Base-by-base conservation (phyloP, 805 yeast genomes). In the Schwanniomyces yamadae region DNA sequence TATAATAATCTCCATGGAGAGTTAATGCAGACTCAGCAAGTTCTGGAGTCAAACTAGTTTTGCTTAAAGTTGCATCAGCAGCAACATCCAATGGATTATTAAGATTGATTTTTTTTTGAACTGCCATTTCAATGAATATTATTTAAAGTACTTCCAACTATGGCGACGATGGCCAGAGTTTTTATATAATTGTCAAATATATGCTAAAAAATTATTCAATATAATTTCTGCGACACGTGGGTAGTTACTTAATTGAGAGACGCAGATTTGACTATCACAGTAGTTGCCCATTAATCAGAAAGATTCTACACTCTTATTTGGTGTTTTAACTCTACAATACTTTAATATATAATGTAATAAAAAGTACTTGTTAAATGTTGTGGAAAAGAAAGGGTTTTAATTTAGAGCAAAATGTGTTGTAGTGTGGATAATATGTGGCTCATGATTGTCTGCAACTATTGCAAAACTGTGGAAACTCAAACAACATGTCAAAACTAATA, bases 1-100 rank as follows among this genome's bases (percentile, higher is more conserved):
- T 52, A 37, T 76, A 61, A 45, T 70, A 77, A 54, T 84, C 93
- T 39, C 84, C 78, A 20, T 82, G 77, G 40, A 84, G 58, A 39
- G 77, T 79, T 36, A 81, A 51, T 1, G 82, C 76, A 8, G 84
- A 84, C 28, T 76, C 74, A 1, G 82, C 67, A 26, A 69, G 66
- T 20, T 73, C 77, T 1, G 90, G 90, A 5, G 63, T 65, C 33
- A 85, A 63, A 2, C 59, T 55, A 1, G 74, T 49, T 23, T 77
- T 63, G 30, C 57, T 62, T 24, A 84, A 74, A 1, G 75, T 74
- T 8, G 87, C 67, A 11, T 78, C 73, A 1, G 70, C 71, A 23
- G 69, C 62, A 1, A 50, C 57, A 40, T 78, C 75, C 36, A 84
- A 57, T 5, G 89, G 87, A 42, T 68, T 60, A 42, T 69, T 69